Base-by-base conservation (phyloP, 345 rosid genomes). In the Eucalyptus marginata region DNA sequence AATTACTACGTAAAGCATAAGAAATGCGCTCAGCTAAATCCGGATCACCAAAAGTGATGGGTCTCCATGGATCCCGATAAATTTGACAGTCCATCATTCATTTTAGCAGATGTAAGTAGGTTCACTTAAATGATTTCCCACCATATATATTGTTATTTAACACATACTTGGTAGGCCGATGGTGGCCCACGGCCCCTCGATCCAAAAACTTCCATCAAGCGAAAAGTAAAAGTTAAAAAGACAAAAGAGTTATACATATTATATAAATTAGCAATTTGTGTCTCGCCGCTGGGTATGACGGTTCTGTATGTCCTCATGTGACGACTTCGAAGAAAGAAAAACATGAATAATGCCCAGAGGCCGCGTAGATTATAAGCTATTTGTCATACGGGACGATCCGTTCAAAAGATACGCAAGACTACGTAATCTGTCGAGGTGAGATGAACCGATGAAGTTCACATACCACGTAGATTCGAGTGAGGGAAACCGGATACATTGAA, bases 161-260 rank as follows among this genome's bases (percentile, higher is more conserved):
- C 29, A 52, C 58, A 52, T 52, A 18, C 58, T 52, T 52, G 20
- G 58, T 52, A 25, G 58, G 25, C 58, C 58, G 58, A 52, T 52
- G 58, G 58, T 52, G 58, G 58, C 58, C 58, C 58, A 20, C 58
- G 58, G 25, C 29, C 62, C 13, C 6, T 56, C 27, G 62, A 24
- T 56, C 50, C 5, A 56, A 56, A 56, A 56, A 10, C 4, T 56
- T 56, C 29, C 13, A 25, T 56, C 3, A 1, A 52, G 58, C 1
- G 10, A 20, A 52, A 52, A 20, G 58, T 24, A 52, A 18, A 18
- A 52, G 2, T 52, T 6, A 17, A 52, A 52, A 51, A 7, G 8
- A 2, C 5, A 15, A 2, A 50, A 8, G 10, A 46, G 7, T 1
- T 4, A 22, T 0, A 24, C 0, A 56, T 2, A 56, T 4, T 24